These are phyloP conservation scores for Phalaenopsis aphrodite DNA, from an alignment of 106 monocot genomes.

Conservation along the genomic window DNA sequence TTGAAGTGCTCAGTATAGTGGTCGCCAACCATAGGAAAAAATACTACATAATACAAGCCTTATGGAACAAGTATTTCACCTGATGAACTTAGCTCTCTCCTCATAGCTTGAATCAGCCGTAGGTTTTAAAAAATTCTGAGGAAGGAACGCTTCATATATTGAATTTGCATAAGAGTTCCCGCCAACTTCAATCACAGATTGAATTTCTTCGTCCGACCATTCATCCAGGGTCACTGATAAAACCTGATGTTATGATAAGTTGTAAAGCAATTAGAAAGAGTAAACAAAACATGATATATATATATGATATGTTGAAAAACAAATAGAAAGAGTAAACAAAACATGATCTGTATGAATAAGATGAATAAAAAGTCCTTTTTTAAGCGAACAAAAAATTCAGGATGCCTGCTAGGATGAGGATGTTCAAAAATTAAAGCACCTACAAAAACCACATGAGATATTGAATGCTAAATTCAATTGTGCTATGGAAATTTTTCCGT, in stretches of 20 bases:
- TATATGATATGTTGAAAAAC: not conserved
- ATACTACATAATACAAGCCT: not conserved
- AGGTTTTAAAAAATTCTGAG: conserved; percentile 50
- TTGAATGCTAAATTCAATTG: not conserved
- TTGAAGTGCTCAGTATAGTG: not conserved
- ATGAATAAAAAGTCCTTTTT: not conserved
- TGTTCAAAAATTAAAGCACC: not conserved
- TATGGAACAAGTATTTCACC: conserved; percentile 23
- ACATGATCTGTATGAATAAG: not conserved
- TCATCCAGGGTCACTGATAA: conserved; percentile 81
- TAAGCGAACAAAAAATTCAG: not conserved
- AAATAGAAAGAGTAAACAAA: not conserved
- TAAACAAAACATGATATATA: not conserved
- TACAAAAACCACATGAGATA: not conserved
- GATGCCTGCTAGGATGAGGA: not conserved
- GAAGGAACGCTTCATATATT: conserved; percentile 88
- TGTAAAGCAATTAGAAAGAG: not conserved
- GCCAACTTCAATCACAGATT: conserved; percentile 84
- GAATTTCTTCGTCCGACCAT: conserved; percentile 74
- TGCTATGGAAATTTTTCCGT: not conserved
- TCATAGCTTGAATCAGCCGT: conserved; percentile 47
- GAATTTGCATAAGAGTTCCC: conserved; percentile 91
- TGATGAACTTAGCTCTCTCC: conserved; percentile 75
- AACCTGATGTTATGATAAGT: conserved; percentile 39
- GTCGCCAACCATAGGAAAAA: not conserved